A percentile compares a stretch with the other conserved stretches of the same genome.
phyloP scores from a whole-genome alignment of 2,329 filamentous ascomycete species.

The Arthroderma uncinatum region DNA sequence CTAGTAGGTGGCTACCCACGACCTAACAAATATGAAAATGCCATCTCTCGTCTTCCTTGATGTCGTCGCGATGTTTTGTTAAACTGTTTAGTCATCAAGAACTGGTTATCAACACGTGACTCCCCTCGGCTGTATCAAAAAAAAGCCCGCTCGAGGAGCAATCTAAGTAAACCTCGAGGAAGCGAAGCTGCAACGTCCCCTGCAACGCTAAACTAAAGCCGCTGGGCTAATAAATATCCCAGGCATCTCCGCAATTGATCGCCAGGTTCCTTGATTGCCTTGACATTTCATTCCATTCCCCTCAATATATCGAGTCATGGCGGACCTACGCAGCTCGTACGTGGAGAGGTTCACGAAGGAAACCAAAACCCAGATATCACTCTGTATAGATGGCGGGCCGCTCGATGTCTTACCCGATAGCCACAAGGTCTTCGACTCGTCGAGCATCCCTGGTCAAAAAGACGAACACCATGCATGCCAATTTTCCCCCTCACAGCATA shows the following conservation, averaged over 20 bases:
- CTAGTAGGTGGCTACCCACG: too few species aligned
- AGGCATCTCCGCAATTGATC: not conserved
- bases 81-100: not conserved
- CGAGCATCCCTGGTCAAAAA: constrained; percentile 35
- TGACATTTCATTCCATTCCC: not conserved
- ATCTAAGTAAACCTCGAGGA: not conserved
- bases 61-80: not conserved
- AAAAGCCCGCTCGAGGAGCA: too few species aligned
- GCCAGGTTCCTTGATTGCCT: not conserved
- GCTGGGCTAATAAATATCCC: not conserved
- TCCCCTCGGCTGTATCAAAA: too few species aligned
- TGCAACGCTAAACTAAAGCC: not conserved
- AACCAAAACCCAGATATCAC: constrained; percentile 85
- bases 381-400: constrained; percentile 84
- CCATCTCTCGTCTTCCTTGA: too few species aligned
- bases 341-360: constrained; percentile 91
- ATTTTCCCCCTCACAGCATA: constrained; percentile 70
- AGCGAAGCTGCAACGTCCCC: not conserved
- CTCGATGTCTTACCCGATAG: constrained; percentile 22
- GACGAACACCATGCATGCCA: constrained; percentile 67
- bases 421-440: constrained; percentile 29
- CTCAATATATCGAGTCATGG: not conserved
- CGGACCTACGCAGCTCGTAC: constrained; percentile 52
- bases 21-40: too few species aligned
- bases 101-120: not conserved